Evolutionary conservation across 371 early-diverging fungal genomes (phyloP), one percentile per base, ranked within the genome.

Genomic region (Rhizomucor pusillus): DNA sequence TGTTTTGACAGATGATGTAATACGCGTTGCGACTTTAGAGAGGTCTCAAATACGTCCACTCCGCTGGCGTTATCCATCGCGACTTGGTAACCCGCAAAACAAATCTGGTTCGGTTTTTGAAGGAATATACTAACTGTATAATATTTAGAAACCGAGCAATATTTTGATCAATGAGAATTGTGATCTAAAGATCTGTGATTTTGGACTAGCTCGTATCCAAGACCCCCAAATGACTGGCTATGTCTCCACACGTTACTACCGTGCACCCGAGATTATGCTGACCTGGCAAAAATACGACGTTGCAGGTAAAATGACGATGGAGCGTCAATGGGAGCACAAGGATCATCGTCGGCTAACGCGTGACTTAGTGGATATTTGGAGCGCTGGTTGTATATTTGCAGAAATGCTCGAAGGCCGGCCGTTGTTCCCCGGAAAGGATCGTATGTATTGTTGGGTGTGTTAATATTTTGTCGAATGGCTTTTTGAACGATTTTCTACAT

Each of bases 221-320:
- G 93, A 90, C 62, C 85, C 92, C 47, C 91, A 92, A 69, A 93
- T 87, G 91, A 96, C 98, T 14, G 98, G 95, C 23, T 96, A 96
- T 67, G 98, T 97, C 10, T 90, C 97, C 6, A 99, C 99, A 1
- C 81, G 99, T 50, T 99, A 99, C 80, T 99, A 99, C 70, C 90
- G 99, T 65, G 93, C 99, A 14, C 99, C 99, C 25, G 99, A 99
- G 65, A 91, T 99, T 65, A 97, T 99, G 91, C 73, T 99, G 54
- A 98, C 98, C n/a, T 91, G 92, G 92, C 94, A 94, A 69, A 92
- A 92, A 62, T 99, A 99, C 73, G 93, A 91, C 52, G 91, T 92
- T 43, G 94, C 89, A n/a, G 87, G 89, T 81, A 88, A 68, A 11
- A 44, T 47, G 24, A 11, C 13, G 41, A 43, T 36, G 43, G n/a